phyloP scores from a whole-genome alignment of 208 protist genomes.

The Vickermania ingenoplastis region DNA sequence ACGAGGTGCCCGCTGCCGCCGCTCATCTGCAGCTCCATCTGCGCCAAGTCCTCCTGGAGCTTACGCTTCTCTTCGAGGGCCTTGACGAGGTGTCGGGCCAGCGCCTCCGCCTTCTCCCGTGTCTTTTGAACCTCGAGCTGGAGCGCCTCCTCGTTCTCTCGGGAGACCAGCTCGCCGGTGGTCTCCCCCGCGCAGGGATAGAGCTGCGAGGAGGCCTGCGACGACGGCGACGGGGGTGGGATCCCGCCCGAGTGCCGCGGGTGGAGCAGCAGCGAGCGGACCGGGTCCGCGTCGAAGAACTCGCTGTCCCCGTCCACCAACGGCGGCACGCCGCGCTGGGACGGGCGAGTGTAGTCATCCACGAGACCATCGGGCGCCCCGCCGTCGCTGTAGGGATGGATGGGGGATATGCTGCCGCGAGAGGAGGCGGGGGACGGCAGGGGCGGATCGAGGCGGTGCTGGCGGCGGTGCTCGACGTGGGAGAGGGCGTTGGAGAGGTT shows the following conservation, averaged over 20 bases:
- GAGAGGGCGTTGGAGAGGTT: neutral
- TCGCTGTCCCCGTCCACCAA: neutral
- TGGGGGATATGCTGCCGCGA: neutral
- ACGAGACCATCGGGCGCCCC: neutral
- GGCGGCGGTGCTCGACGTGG: neutral
- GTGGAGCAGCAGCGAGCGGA: neutral
- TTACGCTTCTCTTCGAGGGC: constrained; percentile 56
- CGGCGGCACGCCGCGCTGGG: neutral
- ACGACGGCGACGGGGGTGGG: neutral
- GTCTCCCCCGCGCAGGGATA: neutral
- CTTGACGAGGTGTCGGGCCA: constrained; percentile 72
- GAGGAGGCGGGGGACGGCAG: neutral
- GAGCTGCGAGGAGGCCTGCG: neutral
- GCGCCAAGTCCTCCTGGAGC: constrained; percentile 43
- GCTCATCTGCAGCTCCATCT: constrained; percentile 47
- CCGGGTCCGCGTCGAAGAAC: neutral
- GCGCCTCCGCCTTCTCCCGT: constrained; percentile 58
- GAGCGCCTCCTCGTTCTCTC: neutral
- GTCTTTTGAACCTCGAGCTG: constrained; percentile 32
- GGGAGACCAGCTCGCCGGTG: neutral
- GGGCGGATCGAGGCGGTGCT: neutral
- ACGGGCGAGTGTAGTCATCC: neutral
- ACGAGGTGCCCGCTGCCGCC: constrained; percentile 34
- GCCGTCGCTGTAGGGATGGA: neutral
- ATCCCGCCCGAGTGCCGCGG: neutral